These are phyloP conservation scores for Pistacia integerrima DNA, from an alignment of 345 rosid genomes.

Conservation along the genomic window DNA sequence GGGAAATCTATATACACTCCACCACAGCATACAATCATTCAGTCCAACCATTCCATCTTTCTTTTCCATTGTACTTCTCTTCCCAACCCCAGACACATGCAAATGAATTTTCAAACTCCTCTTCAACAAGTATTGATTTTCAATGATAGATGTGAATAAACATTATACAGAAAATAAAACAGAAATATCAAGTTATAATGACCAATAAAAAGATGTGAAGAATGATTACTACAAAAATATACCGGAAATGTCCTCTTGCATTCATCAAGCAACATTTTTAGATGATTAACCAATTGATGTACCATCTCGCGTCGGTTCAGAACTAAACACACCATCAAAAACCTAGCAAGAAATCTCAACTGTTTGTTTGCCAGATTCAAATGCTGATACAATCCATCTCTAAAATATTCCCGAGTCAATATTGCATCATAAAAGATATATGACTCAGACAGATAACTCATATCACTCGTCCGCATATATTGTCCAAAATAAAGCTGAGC, in stretches of 20 bases:
- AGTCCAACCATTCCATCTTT: background rate
- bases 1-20: constrained; percentile 12
- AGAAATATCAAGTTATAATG: background rate
- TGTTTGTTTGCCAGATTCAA: constrained; percentile 87
- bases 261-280: constrained; percentile 81
- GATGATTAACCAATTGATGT: constrained; percentile 78
- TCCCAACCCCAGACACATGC: background rate
- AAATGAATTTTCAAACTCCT: background rate
- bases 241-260: constrained; percentile 94
- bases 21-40: background rate
- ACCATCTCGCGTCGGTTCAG: constrained; percentile 78
- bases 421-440: constrained; percentile 91
- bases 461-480: constrained; percentile 89
- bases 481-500: constrained; percentile 95
- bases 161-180: background rate
- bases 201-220: background rate
- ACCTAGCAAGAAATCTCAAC: constrained; percentile 85
- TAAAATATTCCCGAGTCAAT: constrained; percentile 80
- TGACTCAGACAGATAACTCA: constrained; percentile 74
- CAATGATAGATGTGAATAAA: background rate
- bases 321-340: constrained; percentile 90
- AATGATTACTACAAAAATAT: background rate
- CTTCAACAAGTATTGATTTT: background rate
- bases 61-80: background rate
- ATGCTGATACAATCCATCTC: constrained; percentile 81